phyloP scores from a whole-genome alignment of 2,329 filamentous ascomycete genomes.

The Tetracladium maxilliforme region DNA sequence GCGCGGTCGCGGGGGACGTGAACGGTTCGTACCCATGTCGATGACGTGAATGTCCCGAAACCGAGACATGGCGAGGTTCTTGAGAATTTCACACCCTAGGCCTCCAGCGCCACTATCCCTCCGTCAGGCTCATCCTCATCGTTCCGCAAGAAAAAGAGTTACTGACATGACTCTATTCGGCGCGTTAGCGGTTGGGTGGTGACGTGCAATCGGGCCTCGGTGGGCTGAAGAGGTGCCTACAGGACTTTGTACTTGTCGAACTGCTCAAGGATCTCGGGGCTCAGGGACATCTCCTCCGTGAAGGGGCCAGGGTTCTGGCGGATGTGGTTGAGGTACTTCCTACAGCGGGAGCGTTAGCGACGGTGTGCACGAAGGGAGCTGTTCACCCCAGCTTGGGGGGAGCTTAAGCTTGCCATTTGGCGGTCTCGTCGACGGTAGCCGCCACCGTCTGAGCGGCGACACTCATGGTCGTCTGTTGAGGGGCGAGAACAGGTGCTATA shows the following conservation, averaged over 20 bases:
- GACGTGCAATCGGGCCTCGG: too few relatives aligned
- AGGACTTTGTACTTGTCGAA: too few relatives aligned
- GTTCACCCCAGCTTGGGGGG: too few relatives aligned
- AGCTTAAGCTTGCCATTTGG: too few relatives aligned
- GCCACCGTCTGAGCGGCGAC: too few relatives aligned
- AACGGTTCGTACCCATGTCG: slow-evolving; percentile 65
- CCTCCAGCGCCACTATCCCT: slow-evolving; percentile 89
- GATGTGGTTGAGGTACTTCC: slow-evolving; percentile 75
- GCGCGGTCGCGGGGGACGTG: neutral
- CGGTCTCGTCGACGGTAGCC: too few relatives aligned
- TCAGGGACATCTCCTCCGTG: slow-evolving; percentile 55
- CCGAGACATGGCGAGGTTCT: slow-evolving; percentile 86
- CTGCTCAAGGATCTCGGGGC: too few relatives aligned
- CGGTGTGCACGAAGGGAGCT: too few relatives aligned
- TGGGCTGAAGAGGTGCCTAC: too few relatives aligned
- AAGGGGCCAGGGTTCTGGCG: slow-evolving; percentile 67
- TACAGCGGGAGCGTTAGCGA: slow-evolving; percentile 23
- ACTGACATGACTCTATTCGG: slow-evolving; percentile 15
- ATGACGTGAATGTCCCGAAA: slow-evolving; percentile 98
- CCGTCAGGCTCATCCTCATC: slow-evolving; percentile 6
- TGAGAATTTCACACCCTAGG: slow-evolving; percentile 89
- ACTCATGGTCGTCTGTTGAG: too few relatives aligned
- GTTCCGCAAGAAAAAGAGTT: slow-evolving; percentile 3
- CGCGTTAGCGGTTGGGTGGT: too few relatives aligned
- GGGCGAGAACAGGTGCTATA: too few relatives aligned